A percentile compares a stretch with the other conserved stretches of the same genome.
Conservation (phyloP, 2,329 filamentous ascomycete genomes). For the Trichoderma harzianum region DNA sequence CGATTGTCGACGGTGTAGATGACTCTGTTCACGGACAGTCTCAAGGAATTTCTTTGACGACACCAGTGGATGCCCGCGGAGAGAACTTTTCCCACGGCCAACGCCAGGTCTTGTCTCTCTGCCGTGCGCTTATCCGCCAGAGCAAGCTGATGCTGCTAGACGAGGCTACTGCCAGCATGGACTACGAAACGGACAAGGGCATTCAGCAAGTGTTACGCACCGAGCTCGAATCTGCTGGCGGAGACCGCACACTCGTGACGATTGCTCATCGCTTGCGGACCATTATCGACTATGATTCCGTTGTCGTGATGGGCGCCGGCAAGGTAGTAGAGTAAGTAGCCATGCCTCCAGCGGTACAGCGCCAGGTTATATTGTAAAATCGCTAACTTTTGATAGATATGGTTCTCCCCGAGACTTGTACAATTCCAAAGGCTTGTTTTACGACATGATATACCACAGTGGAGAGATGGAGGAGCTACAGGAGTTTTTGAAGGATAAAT, state of each 20-base stretch:
- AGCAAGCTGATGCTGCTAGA: slow-evolving; percentile 56
- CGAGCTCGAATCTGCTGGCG: slow-evolving; percentile 44
- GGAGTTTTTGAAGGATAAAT: slow-evolving; percentile 29
- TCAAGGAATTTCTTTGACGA: slow-evolving; percentile 38
- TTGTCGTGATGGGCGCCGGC: slow-evolving; percentile 56
- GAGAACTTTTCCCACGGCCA: slow-evolving; percentile 58
- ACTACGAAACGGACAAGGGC: slow-evolving; percentile 54
- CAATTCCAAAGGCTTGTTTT: slow-evolving; percentile 44
- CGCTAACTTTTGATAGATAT: slow-evolving; percentile 29
- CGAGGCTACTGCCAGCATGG: slow-evolving; percentile 59
- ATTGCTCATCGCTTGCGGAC: slow-evolving; percentile 57
- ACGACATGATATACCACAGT: slow-evolving; percentile 54
- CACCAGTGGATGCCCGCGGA: slow-evolving; percentile 49
- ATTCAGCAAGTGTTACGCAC: slow-evolving; percentile 52
- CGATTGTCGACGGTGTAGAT: slow-evolving; percentile 24
- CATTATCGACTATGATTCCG: slow-evolving; percentile 57
- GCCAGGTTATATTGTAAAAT: too few relatives aligned
- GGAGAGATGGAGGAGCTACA: slow-evolving; percentile 49
- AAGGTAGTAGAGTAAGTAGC: slow-evolving; percentile 48
- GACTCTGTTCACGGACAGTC: slow-evolving; percentile 19
- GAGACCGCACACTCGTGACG: slow-evolving; percentile 52
- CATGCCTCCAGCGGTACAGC: background rate
- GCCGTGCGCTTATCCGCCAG: slow-evolving; percentile 52
- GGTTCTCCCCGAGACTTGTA: slow-evolving; percentile 49
- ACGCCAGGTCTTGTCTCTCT: slow-evolving; percentile 56